Evolutionary conservation across 495 filamentous ascomycete species (phyloP).

Genomic region (Penicillium psychrofluorescens): DNA sequence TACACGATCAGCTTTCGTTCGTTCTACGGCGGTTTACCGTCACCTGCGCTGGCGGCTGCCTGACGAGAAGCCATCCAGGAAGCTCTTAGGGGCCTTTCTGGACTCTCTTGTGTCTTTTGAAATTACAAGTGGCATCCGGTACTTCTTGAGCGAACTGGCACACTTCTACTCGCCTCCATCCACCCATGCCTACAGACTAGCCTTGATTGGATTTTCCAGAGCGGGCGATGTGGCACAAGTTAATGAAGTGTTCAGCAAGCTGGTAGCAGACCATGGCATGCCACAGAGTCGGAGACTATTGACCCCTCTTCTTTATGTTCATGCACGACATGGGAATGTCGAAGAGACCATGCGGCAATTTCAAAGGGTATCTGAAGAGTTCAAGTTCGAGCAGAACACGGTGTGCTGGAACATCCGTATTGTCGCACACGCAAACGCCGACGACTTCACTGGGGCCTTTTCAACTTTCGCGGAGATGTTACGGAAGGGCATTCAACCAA

Average conservation of each 20-base stretch:
- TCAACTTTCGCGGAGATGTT: slow-evolving; percentile 51
- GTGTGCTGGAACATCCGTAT: slow-evolving; percentile 72
- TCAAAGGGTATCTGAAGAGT: slow-evolving; percentile 43
- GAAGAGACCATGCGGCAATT: slow-evolving; percentile 52
- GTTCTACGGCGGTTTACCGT: slow-evolving; percentile 32
- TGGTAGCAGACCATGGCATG: slow-evolving; percentile 25
- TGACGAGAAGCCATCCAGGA: slow-evolving; percentile 7
- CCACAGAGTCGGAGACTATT: slow-evolving; percentile 27
- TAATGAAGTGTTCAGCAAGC: slow-evolving; percentile 23
- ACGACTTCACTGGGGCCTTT: slow-evolving; percentile 58
- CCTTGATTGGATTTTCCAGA: slow-evolving; percentile 23
- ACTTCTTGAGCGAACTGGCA: slow-evolving; percentile 49
- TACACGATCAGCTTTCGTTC: slow-evolving; percentile 14
- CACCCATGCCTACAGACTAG: slow-evolving; percentile 21
- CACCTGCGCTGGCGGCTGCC: slow-evolving; percentile 28
- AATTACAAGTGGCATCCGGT: slow-evolving; percentile 26
- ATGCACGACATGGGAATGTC: slow-evolving; percentile 58
- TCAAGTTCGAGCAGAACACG: slow-evolving; percentile 44
- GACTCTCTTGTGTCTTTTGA: slow-evolving; percentile 13
- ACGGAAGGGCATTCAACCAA: slow-evolving; percentile 32
- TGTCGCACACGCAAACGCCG: slow-evolving; percentile 56
- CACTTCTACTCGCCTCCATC: slow-evolving; percentile 21
- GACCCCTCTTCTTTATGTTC: slow-evolving; percentile 52
- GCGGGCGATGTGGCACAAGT: slow-evolving; percentile 23
- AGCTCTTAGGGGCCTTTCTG: slow-evolving; percentile 17